Evolutionary conservation across 805 yeast genomes (phyloP), one percentile per base, ranked within the genome.

Genomic region (Starmerella roubikii): DNA sequence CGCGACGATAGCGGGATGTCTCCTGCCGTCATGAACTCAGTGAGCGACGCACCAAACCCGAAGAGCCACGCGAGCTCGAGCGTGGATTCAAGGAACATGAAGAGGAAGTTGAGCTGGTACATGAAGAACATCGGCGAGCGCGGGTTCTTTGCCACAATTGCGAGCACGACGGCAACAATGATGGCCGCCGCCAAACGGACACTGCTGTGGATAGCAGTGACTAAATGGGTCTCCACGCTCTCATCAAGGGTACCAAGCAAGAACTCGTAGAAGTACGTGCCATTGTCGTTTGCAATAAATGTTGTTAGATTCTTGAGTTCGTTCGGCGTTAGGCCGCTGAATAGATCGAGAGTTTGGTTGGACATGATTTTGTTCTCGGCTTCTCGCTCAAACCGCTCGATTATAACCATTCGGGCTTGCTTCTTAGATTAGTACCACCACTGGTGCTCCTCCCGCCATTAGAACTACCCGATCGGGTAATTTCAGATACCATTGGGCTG

Each of bases 111-210:
- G 2, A 65, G 36, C 54, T 75, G 76, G 57, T 86, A 85, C 32
- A 84, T 58, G n/a, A 76, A 55, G 55, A 83, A 88, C 22, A 84
- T 71, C 7, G 85, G 81, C 0, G 86, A 72, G 18, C 58, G 67
- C 49, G 67, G 72, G 42, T 69, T 71, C 39, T 67, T 69, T 41
- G 76, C 54, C 50, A 68, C 64, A 31, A 76, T 58, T 4, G 67
- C 48, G 12, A 69, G 55, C 4, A 65, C 54, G 11, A 69, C 55
- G 37, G 71, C 53, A 4, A 75, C 65, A 2, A 70, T 42, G 6
- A 61, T 57, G 2, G 73, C 67, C 30, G 76, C 65, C 12, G 83
- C 83, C 28, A 76, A 59, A 44, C 78, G 65, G 2, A 69, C 65
- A 11, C 82, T 80, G 17, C 39, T 30, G 17, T 45, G 45, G 18